phyloP scores from a whole-genome alignment of 495 filamentous ascomycete genomes.

The Aspergillus sparsus region DNA sequence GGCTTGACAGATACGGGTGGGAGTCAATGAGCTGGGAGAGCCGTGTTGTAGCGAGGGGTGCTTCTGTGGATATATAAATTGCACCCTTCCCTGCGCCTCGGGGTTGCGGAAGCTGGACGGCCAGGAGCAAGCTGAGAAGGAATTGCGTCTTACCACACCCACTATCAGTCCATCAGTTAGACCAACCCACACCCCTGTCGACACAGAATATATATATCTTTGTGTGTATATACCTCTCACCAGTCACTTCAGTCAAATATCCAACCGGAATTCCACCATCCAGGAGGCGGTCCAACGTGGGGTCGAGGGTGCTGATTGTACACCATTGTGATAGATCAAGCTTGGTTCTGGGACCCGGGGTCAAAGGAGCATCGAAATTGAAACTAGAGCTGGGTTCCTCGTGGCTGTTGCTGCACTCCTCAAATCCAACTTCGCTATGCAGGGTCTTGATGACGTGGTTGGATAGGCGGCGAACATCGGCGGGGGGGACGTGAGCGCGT shows the following conservation, averaged over 20 bases:
- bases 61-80: constrained; percentile 95
- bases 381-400: constrained; percentile 34
- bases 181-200: neutral
- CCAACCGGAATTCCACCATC: constrained; percentile 83
- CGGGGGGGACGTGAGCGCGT: constrained; percentile 77
- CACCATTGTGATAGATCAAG: constrained; percentile 49
- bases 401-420: constrained; percentile 23
- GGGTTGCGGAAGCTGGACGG: constrained; percentile 75
- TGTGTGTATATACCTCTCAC: constrained; percentile 65
- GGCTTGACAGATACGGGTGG: constrained; percentile 60
- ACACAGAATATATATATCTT: neutral
- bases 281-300: constrained; percentile 69
- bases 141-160: constrained; percentile 97
- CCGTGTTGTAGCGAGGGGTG: constrained; percentile 75
- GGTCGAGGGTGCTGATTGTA: constrained; percentile 79
- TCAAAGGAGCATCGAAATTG: constrained; percentile 21
- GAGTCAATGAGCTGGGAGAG: constrained; percentile 72
- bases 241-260: constrained; percentile 86
- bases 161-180: constrained; percentile 29
- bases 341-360: constrained; percentile 29
- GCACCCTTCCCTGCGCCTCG: constrained; percentile 67
- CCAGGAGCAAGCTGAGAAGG: constrained; percentile 80
- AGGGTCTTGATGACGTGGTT: constrained; percentile 63
- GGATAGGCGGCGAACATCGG: constrained; percentile 72
- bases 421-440: constrained; percentile 62